Percentiles rank a stretch among this genome's conserved stretches.
Evolutionary conservation across 148 eudicot species (phyloP).

Genomic region (Camellia granthamiana): DNA sequence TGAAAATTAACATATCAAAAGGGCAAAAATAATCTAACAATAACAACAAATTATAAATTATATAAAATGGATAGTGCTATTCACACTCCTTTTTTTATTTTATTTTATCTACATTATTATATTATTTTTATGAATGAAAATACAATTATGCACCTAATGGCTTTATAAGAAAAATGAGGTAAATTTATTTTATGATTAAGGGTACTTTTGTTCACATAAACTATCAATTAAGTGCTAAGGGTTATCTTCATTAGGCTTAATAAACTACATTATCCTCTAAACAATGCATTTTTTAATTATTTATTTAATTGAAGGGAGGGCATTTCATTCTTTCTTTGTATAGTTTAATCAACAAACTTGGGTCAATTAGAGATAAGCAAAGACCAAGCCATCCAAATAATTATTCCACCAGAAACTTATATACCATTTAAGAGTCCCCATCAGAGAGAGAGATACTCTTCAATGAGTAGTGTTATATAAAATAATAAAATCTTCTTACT

Average conservation of each 20-base stretch:
- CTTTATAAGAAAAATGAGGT: neutral
- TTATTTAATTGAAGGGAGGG: neutral
- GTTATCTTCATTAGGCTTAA: neutral
- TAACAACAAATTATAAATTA: neutral
- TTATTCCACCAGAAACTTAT: neutral
- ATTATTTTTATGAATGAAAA: too few relatives aligned
- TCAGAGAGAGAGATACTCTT: neutral
- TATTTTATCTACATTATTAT: too few relatives aligned
- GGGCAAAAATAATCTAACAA: neutral
- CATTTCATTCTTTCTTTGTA: neutral
- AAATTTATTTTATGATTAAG: neutral
- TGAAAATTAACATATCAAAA: neutral
- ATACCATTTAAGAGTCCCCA: too few relatives aligned
- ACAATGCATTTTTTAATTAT: neutral
- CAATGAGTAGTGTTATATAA: too few relatives aligned
- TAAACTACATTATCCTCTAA: constrained; percentile 13
- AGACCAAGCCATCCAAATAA: neutral
- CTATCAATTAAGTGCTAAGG: neutral
- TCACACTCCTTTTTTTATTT: too few relatives aligned
- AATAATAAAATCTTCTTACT: too few relatives aligned
- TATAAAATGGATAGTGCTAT: too few relatives aligned
- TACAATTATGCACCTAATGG: too few relatives aligned
- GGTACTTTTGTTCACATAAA: neutral
- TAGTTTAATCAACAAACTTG: neutral
- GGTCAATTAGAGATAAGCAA: neutral